Percentiles rank a stretch among this genome's conserved stretches.
Evolutionary conservation across 108 stramenopile species (phyloP).

Genomic region (Cyclotella distinguenda): DNA sequence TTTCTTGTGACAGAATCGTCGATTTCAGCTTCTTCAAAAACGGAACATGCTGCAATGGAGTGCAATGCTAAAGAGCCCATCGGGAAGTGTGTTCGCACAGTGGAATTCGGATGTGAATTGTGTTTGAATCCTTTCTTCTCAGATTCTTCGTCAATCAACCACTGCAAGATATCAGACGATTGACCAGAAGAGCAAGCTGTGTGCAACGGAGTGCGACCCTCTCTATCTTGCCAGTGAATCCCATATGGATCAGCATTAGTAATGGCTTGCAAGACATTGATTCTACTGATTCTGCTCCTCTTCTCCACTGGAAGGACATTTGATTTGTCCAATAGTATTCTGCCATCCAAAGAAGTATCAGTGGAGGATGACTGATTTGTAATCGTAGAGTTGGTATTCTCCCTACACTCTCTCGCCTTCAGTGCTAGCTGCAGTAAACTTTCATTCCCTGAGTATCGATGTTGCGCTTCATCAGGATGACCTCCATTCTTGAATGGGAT

Average conservation of each 20-base stretch:
- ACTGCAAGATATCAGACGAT: slow-evolving; percentile 24
- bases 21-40: slow-evolving; percentile 20
- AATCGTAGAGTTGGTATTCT: too few species aligned
- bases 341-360: neutral
- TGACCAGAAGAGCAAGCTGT: slow-evolving; percentile 33
- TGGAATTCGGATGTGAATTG: slow-evolving; percentile 3
- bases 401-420: slow-evolving; percentile 5
- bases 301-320: neutral
- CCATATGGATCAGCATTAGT: slow-evolving; percentile 20
- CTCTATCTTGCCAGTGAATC: slow-evolving; percentile 20
- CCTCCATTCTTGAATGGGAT: too few species aligned
- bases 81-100: slow-evolving; percentile 24
- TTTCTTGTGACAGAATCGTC: neutral
- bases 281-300: slow-evolving; percentile 4
- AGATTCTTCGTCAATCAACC: slow-evolving; percentile 19
- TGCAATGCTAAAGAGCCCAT: slow-evolving; percentile 29
- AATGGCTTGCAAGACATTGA: slow-evolving; percentile 21
- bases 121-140: neutral
- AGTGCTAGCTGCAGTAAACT: slow-evolving; percentile 19
- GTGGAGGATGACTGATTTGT: neutral
- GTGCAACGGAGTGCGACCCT: slow-evolving; percentile 39
- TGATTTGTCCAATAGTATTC: neutral
- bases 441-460: slow-evolving; percentile 27
- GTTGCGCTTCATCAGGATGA: slow-evolving; percentile 13
- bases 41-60: slow-evolving; percentile 27